A percentile compares a stretch with the other conserved stretches of the same genome.
These are phyloP conservation scores for Anastatica hierochuntica DNA, from an alignment of 345 rosid genomes.

Conservation along the genomic window DNA sequence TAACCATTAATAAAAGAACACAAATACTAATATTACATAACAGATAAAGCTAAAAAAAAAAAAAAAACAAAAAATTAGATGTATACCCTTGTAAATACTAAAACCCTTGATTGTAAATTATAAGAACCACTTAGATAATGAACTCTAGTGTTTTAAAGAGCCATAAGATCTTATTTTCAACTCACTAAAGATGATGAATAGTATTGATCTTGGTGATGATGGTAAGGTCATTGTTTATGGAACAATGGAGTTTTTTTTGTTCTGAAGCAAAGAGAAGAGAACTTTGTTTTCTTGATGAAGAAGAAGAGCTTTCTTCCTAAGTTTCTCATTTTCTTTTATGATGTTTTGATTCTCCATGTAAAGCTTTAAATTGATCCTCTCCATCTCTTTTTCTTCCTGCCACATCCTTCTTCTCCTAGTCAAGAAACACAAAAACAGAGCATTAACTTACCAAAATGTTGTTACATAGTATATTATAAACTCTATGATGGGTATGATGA, in stretches of 20 bases:
- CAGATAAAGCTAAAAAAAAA: background rate
- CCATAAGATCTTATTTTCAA: background rate
- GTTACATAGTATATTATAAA: too few relatives aligned
- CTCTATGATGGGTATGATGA: background rate
- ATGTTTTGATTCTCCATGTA: conserved; percentile 59
- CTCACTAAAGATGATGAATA: background rate
- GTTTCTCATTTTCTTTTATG: conserved; percentile 57
- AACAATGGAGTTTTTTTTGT: conserved; percentile 9
- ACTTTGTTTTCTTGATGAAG: conserved; percentile 66
- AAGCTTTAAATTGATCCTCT: conserved; percentile 50
- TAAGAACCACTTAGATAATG: conserved; percentile 4
- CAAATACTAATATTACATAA: conserved; percentile 1
- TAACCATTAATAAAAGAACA: conserved; percentile 9
- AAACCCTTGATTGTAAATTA: conserved; percentile 15
- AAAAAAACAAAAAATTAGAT: conserved; percentile 2
- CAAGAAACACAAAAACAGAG: background rate
- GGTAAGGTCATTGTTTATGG: conserved; percentile 12
- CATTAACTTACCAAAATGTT: too few relatives aligned
- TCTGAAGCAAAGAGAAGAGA: conserved; percentile 43
- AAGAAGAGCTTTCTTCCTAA: conserved; percentile 49
- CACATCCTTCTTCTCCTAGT: conserved; percentile 27
- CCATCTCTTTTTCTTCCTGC: conserved; percentile 32
- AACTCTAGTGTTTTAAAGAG: background rate
- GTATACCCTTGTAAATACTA: conserved; percentile 18
- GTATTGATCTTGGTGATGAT: conserved; percentile 9